A percentile compares a stretch with the other conserved stretches of the same genome.
Evolutionary conservation across 1,284 basidiomycete species (phyloP).

Genomic region (Gomphus bonarii): DNA sequence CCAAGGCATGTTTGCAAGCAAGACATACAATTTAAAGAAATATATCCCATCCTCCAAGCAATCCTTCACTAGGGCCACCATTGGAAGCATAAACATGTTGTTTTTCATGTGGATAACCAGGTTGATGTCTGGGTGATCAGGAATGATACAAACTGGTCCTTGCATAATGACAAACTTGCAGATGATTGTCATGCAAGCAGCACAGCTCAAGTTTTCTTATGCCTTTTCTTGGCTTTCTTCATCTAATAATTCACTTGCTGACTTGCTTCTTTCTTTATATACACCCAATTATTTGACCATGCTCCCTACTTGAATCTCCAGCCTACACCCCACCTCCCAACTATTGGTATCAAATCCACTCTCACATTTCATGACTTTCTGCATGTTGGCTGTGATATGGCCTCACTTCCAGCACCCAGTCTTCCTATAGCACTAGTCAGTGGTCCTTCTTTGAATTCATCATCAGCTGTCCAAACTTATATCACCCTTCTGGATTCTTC

Average conservation of each 20-base stretch:
- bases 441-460: slow-evolving; percentile 22
- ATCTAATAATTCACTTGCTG: slow-evolving; percentile 14
- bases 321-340: slow-evolving; percentile 19
- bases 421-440: slow-evolving; percentile 21
- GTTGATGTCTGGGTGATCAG: too few species aligned
- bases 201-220: slow-evolving; percentile 11
- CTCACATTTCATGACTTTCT: slow-evolving; percentile 22
- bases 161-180: slow-evolving; percentile 11
- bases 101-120: too few species aligned
- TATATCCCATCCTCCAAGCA: too few species aligned
- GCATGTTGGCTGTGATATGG: slow-evolving; percentile 5
- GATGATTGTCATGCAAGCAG: slow-evolving; percentile 11
- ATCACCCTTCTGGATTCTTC: slow-evolving; percentile 10
- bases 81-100: too few species aligned
- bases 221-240: too few species aligned
- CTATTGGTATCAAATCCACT: slow-evolving; percentile 21
- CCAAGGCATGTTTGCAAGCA: neutral
- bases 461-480: slow-evolving; percentile 16
- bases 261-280: slow-evolving; percentile 15
- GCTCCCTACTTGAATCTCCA: slow-evolving; percentile 17
- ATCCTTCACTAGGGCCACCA: too few species aligned
- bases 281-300: slow-evolving; percentile 19
- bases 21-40: too few species aligned
- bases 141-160: too few species aligned
- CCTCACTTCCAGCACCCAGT: too few species aligned